Evolutionary conservation across 176 grass and related monocot species (phyloP).

Genomic region (Coix lacrymajobi): DNA sequence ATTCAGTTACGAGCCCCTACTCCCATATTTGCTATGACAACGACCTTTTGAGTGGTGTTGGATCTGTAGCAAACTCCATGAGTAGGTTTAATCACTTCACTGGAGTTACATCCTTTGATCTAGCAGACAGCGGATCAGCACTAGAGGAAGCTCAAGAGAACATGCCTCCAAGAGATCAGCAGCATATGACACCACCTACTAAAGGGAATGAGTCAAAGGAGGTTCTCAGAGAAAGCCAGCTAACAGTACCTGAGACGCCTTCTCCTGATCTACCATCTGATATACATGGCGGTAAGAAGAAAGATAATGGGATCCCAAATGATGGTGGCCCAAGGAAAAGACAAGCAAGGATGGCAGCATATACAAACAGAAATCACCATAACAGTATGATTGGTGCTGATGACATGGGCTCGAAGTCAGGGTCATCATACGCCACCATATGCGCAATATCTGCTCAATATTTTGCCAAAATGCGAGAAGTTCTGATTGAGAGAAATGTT

Average conservation of each 20-base stretch:
- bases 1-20: slow-evolving; percentile 85
- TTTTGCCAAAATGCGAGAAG: slow-evolving; percentile 89
- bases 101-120: slow-evolving; percentile 60
- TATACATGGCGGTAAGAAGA: slow-evolving; percentile 70
- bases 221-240: slow-evolving; percentile 73
- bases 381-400: slow-evolving; percentile 45
- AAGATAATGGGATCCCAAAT: slow-evolving; percentile 67
- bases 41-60: slow-evolving; percentile 39
- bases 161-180: slow-evolving; percentile 70
- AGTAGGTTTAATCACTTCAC: slow-evolving; percentile 56
- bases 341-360: slow-evolving; percentile 61
- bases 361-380: slow-evolving; percentile 59
- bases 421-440: slow-evolving; percentile 75
- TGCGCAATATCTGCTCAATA: slow-evolving; percentile 84
- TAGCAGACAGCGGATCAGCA: slow-evolving; percentile 57
- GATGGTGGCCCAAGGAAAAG: slow-evolving; percentile 75
- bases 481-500: slow-evolving; percentile 87
- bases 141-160: slow-evolving; percentile 69
- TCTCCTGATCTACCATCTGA: slow-evolving; percentile 88
- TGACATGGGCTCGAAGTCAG: slow-evolving; percentile 61
- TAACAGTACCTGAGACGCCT: slow-evolving; percentile 95
- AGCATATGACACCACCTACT: slow-evolving; percentile 79
- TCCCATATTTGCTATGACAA: slow-evolving; percentile 85
- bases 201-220: slow-evolving; percentile 69
- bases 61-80: slow-evolving; percentile 41